Base-by-base conservation (phyloP, 495 filamentous ascomycete genomes). In the Neurospora sp. region DNA sequence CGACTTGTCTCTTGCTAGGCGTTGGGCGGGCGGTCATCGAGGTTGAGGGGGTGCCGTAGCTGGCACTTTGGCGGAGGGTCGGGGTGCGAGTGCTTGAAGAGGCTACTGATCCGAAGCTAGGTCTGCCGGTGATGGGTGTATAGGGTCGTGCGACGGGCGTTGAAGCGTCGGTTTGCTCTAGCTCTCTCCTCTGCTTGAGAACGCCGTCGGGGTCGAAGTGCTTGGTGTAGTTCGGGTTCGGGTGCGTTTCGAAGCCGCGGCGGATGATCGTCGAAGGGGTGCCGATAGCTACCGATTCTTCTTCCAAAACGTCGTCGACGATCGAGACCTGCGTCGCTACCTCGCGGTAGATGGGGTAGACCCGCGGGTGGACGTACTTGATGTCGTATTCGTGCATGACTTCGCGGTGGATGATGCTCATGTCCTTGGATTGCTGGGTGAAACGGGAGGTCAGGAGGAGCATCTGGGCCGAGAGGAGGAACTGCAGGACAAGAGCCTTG, bases 331-430 rank as follows among this genome's bases (percentile, higher is more conserved):
- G 94, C 0, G 90, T 94, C 11, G 88, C 92, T 7, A 96, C 94
- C 78, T 98, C 93, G 74, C 96, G 89, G 76, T 92, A 90, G 20
- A 91, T 85, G 11, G 88, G 90, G 73, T 95, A 91, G 10, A 96
- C 88, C n/a, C 90, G 86, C 11, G 96, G 96, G 79, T 96, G 93
- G 3, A 99, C 96, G 74, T 89, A 97, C 85, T 98, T 98, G 68
- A 89, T 92, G 81, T 99, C 93, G 81, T 99, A 99, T 82, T 99
- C 96, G 78, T 93, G 89, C 83, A 98, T 82, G 8, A 99, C 94
- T 80, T 97, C 93, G 74, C 91, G 94, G 70, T 96, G 92, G 70
- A 98, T 92, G 38, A 98, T 83, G 0, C 89, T 86, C 2, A 88
- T 86, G 80, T 99, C 96, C 78, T 94, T 97, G 59, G 88, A 86